A percentile compares a stretch with the other conserved stretches of the same genome.
phyloP scores from a whole-genome alignment of 805 yeast species.

The Metschnikowia peoriensis region DNA sequence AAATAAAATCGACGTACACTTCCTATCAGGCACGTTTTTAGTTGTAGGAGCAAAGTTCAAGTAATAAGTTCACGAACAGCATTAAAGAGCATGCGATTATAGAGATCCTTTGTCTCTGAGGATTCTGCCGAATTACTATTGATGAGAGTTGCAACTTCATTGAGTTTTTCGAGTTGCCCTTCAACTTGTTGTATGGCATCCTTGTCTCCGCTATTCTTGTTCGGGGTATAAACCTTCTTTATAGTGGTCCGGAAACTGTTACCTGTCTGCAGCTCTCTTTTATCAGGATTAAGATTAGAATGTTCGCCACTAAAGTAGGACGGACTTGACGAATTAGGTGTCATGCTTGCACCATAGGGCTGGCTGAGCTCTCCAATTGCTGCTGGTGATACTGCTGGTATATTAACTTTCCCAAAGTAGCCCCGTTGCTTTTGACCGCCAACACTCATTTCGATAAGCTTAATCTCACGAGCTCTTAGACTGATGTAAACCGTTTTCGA shows the following conservation, averaged over 20 bases:
- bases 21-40: not conserved
- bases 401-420: slow-evolving; percentile 4
- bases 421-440: slow-evolving; percentile 18
- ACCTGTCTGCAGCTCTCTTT: slow-evolving; percentile 4
- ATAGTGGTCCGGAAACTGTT: slow-evolving; percentile 34
- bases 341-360: not conserved
- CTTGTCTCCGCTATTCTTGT: slow-evolving; percentile 31
- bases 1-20: not conserved
- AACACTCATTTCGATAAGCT: slow-evolving; percentile 39
- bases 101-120: slow-evolving; percentile 13
- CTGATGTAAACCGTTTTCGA: slow-evolving; percentile 43
- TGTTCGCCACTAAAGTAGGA: slow-evolving; percentile 9
- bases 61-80: slow-evolving; percentile 11
- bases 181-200: slow-evolving; percentile 28
- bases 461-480: slow-evolving; percentile 44
- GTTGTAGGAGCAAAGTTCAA: not conserved
- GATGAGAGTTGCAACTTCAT: slow-evolving; percentile 19
- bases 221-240: slow-evolving; percentile 36
- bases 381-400: slow-evolving; percentile 5
- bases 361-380: not conserved
- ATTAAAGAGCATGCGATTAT: slow-evolving; percentile 17
- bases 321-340: slow-evolving; percentile 10
- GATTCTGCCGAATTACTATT: slow-evolving; percentile 15
- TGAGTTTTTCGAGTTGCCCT: slow-evolving; percentile 27
- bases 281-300: slow-evolving; percentile 1